Evolutionary conservation across 768 basidiomycete species (phyloP).

Genomic region (Termitomyces sp.): DNA sequence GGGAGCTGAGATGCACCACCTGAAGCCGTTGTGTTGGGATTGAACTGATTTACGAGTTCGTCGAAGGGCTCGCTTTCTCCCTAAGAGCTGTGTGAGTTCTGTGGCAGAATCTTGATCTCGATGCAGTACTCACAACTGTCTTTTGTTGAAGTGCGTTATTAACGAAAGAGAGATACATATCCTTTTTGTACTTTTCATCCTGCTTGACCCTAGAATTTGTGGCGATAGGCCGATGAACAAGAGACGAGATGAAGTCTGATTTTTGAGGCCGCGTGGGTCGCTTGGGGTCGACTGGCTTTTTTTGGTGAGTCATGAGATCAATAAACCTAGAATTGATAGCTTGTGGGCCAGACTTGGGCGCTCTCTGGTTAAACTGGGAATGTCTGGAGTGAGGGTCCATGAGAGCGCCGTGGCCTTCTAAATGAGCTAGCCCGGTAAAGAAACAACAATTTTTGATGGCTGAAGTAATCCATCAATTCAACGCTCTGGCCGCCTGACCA

Average conservation of each 20-base stretch:
- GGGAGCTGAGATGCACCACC: conserved; percentile 34
- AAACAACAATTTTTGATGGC: conserved; percentile 16
- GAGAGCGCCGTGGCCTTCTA: conserved; percentile 9
- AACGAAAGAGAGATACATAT: conserved; percentile 82
- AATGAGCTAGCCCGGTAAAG: neutral
- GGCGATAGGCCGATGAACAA: conserved; percentile 54
- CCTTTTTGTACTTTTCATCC: conserved; percentile 70
- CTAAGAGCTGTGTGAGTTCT: conserved; percentile 36
- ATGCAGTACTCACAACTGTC: conserved; percentile 43
- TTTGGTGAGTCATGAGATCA: conserved; percentile 28
- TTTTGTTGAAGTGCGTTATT: conserved; percentile 78
- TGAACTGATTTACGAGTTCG: conserved; percentile 87
- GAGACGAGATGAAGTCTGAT: conserved; percentile 20
- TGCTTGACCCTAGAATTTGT: conserved; percentile 77
- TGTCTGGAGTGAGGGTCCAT: conserved; percentile 79
- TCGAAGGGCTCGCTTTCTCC: conserved; percentile 75
- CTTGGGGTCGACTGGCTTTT: conserved; percentile 39
- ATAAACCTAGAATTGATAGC: conserved; percentile 39
- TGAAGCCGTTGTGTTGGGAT: conserved; percentile 32
- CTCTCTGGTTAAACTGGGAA: conserved; percentile 71
- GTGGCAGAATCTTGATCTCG: conserved; percentile 6
- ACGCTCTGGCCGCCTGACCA: neutral
- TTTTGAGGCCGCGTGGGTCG: conserved; percentile 23
- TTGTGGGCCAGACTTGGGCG: conserved; percentile 62
- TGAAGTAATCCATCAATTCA: conserved; percentile 12